Percentiles rank a stretch among this genome's conserved stretches.
phyloP scores from a whole-genome alignment of 257 asterid genomes.

The Scutellaria galericulata region DNA sequence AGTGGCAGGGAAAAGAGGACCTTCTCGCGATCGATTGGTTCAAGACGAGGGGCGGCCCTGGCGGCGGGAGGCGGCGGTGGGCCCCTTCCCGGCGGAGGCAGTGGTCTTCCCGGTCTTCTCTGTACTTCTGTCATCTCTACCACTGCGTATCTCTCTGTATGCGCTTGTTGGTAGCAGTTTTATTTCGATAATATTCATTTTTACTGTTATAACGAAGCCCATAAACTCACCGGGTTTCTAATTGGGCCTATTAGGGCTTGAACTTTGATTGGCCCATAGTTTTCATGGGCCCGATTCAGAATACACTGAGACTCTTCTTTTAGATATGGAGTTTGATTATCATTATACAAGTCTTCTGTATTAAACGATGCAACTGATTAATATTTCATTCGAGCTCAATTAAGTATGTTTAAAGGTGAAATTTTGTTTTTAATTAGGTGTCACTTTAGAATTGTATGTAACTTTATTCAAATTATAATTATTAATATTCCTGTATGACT shows the following conservation, averaged over 20 bases:
- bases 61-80: constrained; percentile 54
- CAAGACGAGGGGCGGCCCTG: constrained; percentile 53
- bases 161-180: not conserved
- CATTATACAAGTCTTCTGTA: no score
- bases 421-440: no score
- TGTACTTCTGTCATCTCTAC: constrained; percentile 63
- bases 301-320: no score
- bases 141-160: not conserved
- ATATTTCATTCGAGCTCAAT: no score
- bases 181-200: no score
- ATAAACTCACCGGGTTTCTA: not conserved
- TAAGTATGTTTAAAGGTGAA: no score
- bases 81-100: constrained; percentile 64
- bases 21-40: constrained; percentile 84
- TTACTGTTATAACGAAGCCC: not conserved
- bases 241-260: not conserved
- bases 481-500: no score
- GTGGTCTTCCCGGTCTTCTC: constrained; percentile 58
- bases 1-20: constrained; percentile 34
- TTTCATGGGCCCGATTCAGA: not conserved
- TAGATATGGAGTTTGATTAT: no score
- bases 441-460: no score
- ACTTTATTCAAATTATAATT: no score
- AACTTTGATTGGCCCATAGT: not conserved
- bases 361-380: no score